Percentiles rank a stretch among this genome's conserved stretches.
phyloP scores from a whole-genome alignment of 352 stramenopile species.

The Globisporangium radiosum region DNA sequence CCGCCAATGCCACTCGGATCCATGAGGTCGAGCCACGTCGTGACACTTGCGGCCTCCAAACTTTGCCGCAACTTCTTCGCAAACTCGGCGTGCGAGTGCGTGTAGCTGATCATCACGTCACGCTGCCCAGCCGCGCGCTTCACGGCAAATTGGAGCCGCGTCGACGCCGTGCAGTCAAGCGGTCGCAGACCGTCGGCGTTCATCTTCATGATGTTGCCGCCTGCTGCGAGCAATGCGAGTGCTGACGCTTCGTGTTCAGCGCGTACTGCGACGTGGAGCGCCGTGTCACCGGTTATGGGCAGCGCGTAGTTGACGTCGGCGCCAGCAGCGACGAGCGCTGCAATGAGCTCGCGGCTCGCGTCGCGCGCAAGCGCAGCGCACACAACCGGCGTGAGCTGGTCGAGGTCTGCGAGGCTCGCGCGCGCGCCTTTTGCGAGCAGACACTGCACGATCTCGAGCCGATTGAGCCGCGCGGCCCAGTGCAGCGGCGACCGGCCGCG shows the following conservation, averaged over 20 bases:
- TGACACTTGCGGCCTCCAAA: slow-evolving; percentile 69
- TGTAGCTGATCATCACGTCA: slow-evolving; percentile 88
- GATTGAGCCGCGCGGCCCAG: slow-evolving; percentile 68
- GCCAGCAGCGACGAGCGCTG: slow-evolving; percentile 39
- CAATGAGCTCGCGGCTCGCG: slow-evolving; percentile 47
- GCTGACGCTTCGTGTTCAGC: slow-evolving; percentile 60
- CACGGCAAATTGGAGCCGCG: slow-evolving; percentile 70
- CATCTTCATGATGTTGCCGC: slow-evolving; percentile 68
- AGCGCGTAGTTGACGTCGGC: slow-evolving; percentile 72
- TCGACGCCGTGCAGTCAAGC: slow-evolving; percentile 75
- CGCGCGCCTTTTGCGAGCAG: slow-evolving; percentile 38
- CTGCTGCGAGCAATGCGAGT: slow-evolving; percentile 58
- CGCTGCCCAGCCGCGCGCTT: slow-evolving; percentile 72
- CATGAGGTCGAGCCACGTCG: slow-evolving; percentile 85
- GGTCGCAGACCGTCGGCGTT: slow-evolving; percentile 63
- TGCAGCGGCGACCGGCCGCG: slow-evolving; percentile 64
- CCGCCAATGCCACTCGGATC: slow-evolving; percentile 79
- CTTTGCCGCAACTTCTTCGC: slow-evolving; percentile 67
- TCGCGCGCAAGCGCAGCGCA: slow-evolving; percentile 46
- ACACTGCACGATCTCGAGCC: slow-evolving; percentile 37
- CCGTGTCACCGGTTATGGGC: slow-evolving; percentile 55
- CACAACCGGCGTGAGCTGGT: slow-evolving; percentile 63
- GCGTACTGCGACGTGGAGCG: slow-evolving; percentile 64
- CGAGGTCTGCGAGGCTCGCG: slow-evolving; percentile 40
- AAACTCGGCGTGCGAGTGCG: slow-evolving; percentile 77